phyloP scores from a whole-genome alignment of 208 protist species.

The Acanthamoeba lenticulata region DNA sequence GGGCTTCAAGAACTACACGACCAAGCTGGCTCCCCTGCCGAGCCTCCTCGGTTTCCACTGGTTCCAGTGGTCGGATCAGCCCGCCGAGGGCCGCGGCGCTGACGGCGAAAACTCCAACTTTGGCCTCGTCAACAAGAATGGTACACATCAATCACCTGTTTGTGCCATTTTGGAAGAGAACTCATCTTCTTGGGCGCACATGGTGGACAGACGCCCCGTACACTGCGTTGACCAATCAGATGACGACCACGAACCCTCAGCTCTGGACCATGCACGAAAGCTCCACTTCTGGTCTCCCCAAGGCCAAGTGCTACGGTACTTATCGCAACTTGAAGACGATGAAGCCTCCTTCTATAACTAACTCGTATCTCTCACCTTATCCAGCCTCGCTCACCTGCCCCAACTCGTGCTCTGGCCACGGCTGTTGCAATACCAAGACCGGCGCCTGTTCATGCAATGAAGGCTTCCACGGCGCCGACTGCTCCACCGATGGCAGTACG shows the following conservation, averaged over 20 bases:
- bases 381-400: not conserved
- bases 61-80: not conserved
- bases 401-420: not conserved
- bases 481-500: not conserved
- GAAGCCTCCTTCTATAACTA: too few species aligned
- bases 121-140: not conserved
- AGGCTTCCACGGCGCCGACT: not conserved
- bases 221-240: not conserved
- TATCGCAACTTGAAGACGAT: not conserved
- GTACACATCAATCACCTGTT: not conserved
- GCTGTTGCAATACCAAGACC: not conserved
- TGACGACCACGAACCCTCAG: not conserved
- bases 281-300: not conserved
- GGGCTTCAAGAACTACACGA: slow-evolving; percentile 6
- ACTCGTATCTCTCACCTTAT: not conserved
- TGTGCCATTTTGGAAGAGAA: not conserved
- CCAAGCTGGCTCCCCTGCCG: not conserved
- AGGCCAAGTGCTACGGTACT: not conserved
- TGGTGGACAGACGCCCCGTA: not conserved
- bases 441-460: not conserved
- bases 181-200: not conserved
- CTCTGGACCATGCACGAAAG: not conserved
- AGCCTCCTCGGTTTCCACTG: not conserved
- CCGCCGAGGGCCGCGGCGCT: not conserved
- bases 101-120: slow-evolving; percentile 4